Base-by-base conservation (phyloP, 2,329 filamentous ascomycete species). In the Aspergillus ibericus region DNA sequence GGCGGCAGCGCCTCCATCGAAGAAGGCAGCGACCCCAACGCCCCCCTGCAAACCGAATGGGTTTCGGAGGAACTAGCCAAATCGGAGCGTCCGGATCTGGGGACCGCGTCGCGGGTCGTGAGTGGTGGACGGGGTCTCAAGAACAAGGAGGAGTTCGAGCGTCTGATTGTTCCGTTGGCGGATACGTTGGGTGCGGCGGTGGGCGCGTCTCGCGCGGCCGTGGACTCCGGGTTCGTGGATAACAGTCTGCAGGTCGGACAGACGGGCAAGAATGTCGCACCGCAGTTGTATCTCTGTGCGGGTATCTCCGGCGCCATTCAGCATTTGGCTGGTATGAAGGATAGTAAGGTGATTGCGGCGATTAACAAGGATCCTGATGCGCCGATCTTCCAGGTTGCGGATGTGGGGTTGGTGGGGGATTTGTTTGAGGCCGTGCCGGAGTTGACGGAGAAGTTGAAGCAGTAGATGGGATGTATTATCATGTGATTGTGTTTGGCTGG, bases 271-370 rank as follows among this genome's bases (percentile, higher is more conserved):
- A 96, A 98, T 62, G 93, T 99, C 55, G 95, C 95, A 48, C 95
- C 95, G 59, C 89, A 99, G 77, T 81, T 99, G 61, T 99, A 99
- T 75, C 84, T 99, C 67, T 96, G 92, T 55, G 93, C 93, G 12
- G 95, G 95, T 72, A 98, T 99, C 68, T 96, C 92, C 8, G 95
- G 95, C 55, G 95, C 95, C 20, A 99, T 99, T 68, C 95, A 99
- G 80, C 95, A 99, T 82, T 78, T 99, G 78, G 95, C 95, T 32
- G 95, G 95, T 73, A 99, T 99, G 95, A 99, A 99, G 85, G 95
- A 99, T 74, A 97, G 92, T 82, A 99, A 99, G 82, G 95, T 99
- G 59, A 99, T 99, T 80, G 95, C 93, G 20, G 92, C 92, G 13
- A 98, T 99, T 73, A 99, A 99, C 83, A 99, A 99, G 82, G 95